Conservation (phyloP, 202 grass and related monocot species). For the Elaeis oleifera region DNA sequence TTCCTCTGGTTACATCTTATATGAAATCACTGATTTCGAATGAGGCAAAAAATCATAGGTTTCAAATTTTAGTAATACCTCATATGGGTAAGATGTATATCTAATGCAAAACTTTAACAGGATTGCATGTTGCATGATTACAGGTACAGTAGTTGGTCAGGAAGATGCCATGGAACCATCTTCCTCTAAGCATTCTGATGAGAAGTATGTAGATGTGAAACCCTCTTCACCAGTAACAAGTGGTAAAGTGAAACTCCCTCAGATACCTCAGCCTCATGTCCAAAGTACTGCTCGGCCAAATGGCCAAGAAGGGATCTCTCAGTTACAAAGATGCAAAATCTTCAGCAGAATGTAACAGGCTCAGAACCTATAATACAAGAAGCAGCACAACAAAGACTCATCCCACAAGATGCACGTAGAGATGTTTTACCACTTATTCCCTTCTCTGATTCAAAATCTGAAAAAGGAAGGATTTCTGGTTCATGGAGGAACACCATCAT, state of each 20-base stretch:
- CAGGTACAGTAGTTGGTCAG: slow-evolving; percentile 27
- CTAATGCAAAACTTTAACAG: neutral
- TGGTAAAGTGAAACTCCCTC: slow-evolving; percentile 7
- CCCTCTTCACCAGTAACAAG: slow-evolving; percentile 32
- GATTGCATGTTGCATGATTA: slow-evolving; percentile 5
- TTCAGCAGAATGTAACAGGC: slow-evolving; percentile 19
- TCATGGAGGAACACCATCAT: slow-evolving; percentile 35
- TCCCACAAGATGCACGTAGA: slow-evolving; percentile 33
- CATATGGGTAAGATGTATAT: no score
- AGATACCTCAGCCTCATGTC: neutral
- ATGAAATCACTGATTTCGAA: no score
- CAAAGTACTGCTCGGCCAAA: slow-evolving; percentile 11
- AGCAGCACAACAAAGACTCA: slow-evolving; percentile 17
- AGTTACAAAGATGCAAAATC: slow-evolving; percentile 8
- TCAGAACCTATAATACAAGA: slow-evolving; percentile 35
- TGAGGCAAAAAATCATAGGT: no score
- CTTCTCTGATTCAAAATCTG: slow-evolving; percentile 40
- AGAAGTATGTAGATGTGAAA: slow-evolving; percentile 16
- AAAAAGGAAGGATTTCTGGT: slow-evolving; percentile 56
- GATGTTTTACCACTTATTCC: slow-evolving; percentile 43
- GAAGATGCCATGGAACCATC: slow-evolving; percentile 27
- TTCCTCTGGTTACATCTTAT: no score
- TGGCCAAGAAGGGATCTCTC: neutral
- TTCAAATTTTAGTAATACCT: no score
- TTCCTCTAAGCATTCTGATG: slow-evolving; percentile 36